These are phyloP conservation scores for Vaccinium corymbosum DNA, from an alignment of 148 eudicot genomes.

Conservation along the genomic window DNA sequence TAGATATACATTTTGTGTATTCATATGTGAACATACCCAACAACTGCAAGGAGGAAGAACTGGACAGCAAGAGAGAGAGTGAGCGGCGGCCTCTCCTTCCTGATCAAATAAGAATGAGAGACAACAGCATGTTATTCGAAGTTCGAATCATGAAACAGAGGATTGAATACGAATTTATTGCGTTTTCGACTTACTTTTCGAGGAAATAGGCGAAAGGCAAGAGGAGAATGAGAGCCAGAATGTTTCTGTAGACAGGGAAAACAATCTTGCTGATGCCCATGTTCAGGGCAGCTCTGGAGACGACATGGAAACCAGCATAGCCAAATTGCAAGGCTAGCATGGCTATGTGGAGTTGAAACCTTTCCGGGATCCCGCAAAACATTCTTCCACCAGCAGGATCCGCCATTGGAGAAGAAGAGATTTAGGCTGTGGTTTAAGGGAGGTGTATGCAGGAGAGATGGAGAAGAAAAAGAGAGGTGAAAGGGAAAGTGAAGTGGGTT, in stretches of 20 bases:
- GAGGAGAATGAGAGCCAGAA: conserved; percentile 77
- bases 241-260: conserved; percentile 82
- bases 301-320: conserved; percentile 93
- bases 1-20: too few relatives aligned
- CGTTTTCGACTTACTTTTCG: conserved; percentile 54
- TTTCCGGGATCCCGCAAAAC: conserved; percentile 77
- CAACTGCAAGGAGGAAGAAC: conserved; percentile 80
- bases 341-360: conserved; percentile 73
- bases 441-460: not conserved
- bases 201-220: conserved; percentile 90
- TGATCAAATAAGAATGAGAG: conserved; percentile 26
- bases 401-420: conserved; percentile 43
- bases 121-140: not conserved
- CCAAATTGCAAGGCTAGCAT: conserved; percentile 91
- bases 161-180: not conserved
- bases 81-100: conserved; percentile 95
- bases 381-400: conserved; percentile 39
- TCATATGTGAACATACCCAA: conserved; percentile 51
- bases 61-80: conserved; percentile 61
- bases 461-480: not conserved
- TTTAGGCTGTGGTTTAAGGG: not conserved
- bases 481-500: conserved; percentile 4
- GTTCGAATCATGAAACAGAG: not conserved
- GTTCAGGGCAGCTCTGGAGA: conserved; percentile 95
- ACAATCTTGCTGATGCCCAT: conserved; percentile 98